Evolutionary conservation across 1,284 basidiomycete genomes (phyloP).

Genomic region (Agaricales sp.): DNA sequence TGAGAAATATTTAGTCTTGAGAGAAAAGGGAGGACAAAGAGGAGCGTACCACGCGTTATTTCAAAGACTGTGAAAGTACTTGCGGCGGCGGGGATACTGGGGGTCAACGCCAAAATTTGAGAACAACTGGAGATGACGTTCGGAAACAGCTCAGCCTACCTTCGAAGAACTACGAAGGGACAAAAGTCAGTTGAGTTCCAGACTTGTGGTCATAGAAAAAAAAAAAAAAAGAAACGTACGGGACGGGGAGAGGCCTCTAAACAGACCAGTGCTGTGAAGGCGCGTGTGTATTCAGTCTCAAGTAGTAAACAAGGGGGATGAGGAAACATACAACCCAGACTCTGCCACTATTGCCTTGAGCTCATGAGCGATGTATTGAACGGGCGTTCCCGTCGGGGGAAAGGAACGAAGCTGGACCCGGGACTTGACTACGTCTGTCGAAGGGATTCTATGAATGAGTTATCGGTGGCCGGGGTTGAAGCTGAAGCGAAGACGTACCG

Average conservation of each 20-base stretch:
- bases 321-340: conserved; percentile 56
- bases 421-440: conserved; percentile 84
- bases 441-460: too few relatives aligned
- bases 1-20: neutral
- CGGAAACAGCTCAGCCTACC: conserved; percentile 22
- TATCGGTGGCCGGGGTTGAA: too few relatives aligned
- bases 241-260: conserved; percentile 65
- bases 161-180: conserved; percentile 39
- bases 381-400: conserved; percentile 70
- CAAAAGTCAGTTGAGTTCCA: too few relatives aligned
- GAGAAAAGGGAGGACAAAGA: neutral
- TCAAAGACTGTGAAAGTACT: conserved; percentile 92
- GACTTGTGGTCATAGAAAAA: too few relatives aligned
- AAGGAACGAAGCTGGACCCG: conserved; percentile 73
- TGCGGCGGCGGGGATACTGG: conserved; percentile 83
- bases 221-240: conserved; percentile 28
- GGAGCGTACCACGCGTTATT: conserved; percentile 54
- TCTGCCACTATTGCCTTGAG: conserved; percentile 60
- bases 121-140: neutral
- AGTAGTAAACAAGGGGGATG: neutral
- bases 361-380: conserved; percentile 76
- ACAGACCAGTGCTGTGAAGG: conserved; percentile 47
- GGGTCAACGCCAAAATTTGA: conserved; percentile 13
- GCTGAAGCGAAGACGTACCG: conserved; percentile 39
- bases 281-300: conserved; percentile 6